Evolutionary conservation across 192 early-diverging fungal species (phyloP).

Genomic region (Piromyces finnis): DNA sequence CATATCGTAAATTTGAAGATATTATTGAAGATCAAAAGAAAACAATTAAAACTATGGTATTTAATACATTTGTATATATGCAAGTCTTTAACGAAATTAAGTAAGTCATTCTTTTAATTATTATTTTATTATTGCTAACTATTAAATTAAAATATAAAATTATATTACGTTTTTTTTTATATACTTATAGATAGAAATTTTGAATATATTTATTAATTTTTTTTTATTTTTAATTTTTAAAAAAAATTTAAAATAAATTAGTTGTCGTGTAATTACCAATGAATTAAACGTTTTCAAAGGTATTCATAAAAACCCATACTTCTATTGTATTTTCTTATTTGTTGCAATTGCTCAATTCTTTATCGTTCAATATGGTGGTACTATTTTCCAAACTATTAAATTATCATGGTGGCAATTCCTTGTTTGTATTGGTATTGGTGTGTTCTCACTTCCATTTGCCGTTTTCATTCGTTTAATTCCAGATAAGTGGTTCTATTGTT

Average conservation of each 20-base stretch:
- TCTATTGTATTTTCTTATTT: not conserved
- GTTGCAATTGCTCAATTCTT: not conserved
- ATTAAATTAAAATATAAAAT: too few species aligned
- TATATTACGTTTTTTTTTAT: too few species aligned
- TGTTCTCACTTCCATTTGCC: not conserved
- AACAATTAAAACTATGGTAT: constrained; percentile 45
- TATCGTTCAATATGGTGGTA: not conserved
- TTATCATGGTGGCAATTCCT: not conserved
- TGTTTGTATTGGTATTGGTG: not conserved
- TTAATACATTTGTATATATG: constrained; percentile 86
- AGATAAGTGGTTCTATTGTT: not conserved
- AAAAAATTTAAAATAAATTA: not conserved
- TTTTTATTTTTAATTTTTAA: too few species aligned
- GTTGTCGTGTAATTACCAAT: not conserved
- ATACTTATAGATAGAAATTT: too few species aligned
- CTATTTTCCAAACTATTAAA: not conserved
- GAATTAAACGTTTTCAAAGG: not conserved
- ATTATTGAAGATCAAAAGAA: not conserved
- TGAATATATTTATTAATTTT: too few species aligned
- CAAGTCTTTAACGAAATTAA: constrained; percentile 95
- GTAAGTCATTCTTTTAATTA: not conserved
- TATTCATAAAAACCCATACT: not conserved
- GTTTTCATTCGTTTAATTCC: not conserved
- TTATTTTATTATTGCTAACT: too few species aligned
- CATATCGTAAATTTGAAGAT: not conserved